Evolutionary conservation across 345 rosid genomes (phyloP), one percentile per base, ranked within the genome.

Genomic region (Trapa incisa): DNA sequence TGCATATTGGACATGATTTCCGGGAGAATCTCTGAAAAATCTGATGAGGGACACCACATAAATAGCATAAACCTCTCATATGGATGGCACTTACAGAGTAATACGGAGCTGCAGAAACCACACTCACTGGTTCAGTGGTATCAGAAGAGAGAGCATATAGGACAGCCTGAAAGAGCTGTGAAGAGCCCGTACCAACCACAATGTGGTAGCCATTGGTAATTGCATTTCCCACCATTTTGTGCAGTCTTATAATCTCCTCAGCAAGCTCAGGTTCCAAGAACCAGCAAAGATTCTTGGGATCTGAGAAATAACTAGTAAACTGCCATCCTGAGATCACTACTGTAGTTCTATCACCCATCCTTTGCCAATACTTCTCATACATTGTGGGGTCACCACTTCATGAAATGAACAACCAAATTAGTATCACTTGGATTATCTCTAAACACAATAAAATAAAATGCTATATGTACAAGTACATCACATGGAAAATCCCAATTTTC

Each of bases 321-420:
- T 90, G 97, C 97, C 97, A 93, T 35, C 96, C 96, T 6, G 83
- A 85, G 68, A 90, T 90, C 76, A 88, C 82, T 52, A 89, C 70
- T 1, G 89, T 88, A 56, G 96, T 74, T 73, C 67, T 75, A 41
- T 90, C 94, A 11, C 98, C 94, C 74, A 66, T 74, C 76, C 81
- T 71, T 66, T 71, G 79, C 98, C 97, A 93, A 47, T 79, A 90
- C 39, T 54, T 82, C 77, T 85, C 94, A 47, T 90, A 93, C 85
- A 93, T 81, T 0, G 90, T 90, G 35, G 98, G 98, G 77, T 93
- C 97, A 17, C 98, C 98, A 64, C 98, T 93, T 82, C 78, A 54
- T 16, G 14, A 39, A 65, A 45, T 33, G 16, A 16, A 58, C 37
- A 35, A 65, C 67, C 36, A 11, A 65, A 65, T 6, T 35, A 65